Evolutionary conservation across 2,329 filamentous ascomycete species (phyloP), one percentile per base, ranked within the genome.

Genomic region (Xylariaceae sp.): DNA sequence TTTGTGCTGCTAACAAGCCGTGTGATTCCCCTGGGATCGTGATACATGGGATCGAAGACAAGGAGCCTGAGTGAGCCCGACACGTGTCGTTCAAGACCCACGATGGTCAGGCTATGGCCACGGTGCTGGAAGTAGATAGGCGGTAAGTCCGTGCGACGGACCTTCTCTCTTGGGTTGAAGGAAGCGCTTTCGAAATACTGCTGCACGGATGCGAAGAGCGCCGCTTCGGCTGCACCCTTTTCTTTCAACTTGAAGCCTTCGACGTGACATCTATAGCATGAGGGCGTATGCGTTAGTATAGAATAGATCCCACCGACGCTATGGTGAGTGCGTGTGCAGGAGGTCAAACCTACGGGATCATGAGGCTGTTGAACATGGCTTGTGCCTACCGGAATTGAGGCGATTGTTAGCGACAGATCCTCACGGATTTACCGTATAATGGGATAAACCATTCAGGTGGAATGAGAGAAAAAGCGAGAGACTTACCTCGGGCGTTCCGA

Each of bases 51-150:
- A 67, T 97, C 92, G 67, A 96, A 95, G 12, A 96, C 88, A 0
- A 97, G 75, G 16, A 97, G 74, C 61, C 88, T 87, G 48, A 78
- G 74, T 16, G 76, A 74, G 22, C 88, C 87, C 55, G 86, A 78
- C 32, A 72, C 75, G 26, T 79, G 80, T 60, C 80, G 82, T 70
- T 96, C 91, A 22, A 95, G 78, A 0, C 92, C 92, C 51, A 97
- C 77, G 48, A 97, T 90, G 0, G 90, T 95, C 75, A 96, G 78
- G 1, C 92, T 96, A 69, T 97, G 92, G 2, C 91, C 86, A 59
- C 84, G 83, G 63, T 94, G 89, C 67, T 97, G 92, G 57, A 96
- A 84, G 70, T 96, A 97, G 39, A 97, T 85, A 0, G 94, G 92
- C 37, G 92, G 85, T 7, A 92, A 74, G 13, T 77, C 71, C 0